Evolutionary conservation across 2,329 filamentous ascomycete genomes (phyloP).

Genomic region (Podosphaera xanthii): DNA sequence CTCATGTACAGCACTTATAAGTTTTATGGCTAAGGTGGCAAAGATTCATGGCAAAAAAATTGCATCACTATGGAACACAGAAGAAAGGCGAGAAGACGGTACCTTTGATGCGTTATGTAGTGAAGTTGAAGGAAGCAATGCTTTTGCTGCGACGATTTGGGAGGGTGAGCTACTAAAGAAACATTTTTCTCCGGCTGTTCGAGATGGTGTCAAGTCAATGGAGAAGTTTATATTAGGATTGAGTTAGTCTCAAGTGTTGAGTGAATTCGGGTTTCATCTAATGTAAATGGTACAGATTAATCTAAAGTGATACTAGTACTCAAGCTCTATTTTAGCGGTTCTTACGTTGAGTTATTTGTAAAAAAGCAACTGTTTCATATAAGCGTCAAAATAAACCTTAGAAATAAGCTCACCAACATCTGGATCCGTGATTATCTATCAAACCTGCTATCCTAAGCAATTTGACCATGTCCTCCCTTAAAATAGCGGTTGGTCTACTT

Average conservation of each 20-base stretch:
- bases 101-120: constrained; percentile 51
- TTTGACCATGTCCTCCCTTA: too few species aligned
- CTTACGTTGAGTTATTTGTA: too few species aligned
- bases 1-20: constrained; percentile 57
- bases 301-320: too few species aligned
- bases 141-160: constrained; percentile 78
- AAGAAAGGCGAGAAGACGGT: constrained; percentile 81
- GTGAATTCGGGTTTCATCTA: too few species aligned
- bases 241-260: constrained; percentile 4
- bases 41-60: constrained; percentile 68
- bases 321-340: too few species aligned
- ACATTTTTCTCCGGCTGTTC: constrained; percentile 72
- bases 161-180: constrained; percentile 68
- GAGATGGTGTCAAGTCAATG: constrained; percentile 47
- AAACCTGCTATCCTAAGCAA: too few species aligned
- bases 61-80: constrained; percentile 73
- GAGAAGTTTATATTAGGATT: constrained; percentile 31
- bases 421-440: too few species aligned
- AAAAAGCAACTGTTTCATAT: too few species aligned
- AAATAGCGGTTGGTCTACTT: too few species aligned
- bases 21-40: constrained; percentile 53
- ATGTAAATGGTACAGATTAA: too few species aligned
- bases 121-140: constrained; percentile 69
- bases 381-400: too few species aligned
- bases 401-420: too few species aligned